phyloP scores from a whole-genome alignment of 768 basidiomycete species.

The Mycena amicta region DNA sequence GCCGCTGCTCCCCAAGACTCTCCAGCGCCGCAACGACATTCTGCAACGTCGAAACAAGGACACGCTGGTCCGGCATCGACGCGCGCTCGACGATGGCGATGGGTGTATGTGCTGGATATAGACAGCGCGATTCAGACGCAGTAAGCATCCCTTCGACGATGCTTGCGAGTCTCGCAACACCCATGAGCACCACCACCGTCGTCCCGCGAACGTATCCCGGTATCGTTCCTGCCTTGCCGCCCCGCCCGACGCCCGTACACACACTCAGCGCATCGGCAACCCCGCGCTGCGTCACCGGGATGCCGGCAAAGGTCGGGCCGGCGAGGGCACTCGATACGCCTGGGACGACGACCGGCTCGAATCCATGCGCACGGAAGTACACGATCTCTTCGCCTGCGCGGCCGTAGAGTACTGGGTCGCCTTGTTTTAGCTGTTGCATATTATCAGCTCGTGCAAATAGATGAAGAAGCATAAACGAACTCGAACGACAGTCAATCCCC shows the following conservation, averaged over 20 bases:
- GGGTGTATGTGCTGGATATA: conserved; percentile 80
- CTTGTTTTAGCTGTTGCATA: conserved; percentile 83
- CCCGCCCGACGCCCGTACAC: conserved; percentile 91
- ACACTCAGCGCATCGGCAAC: conserved; percentile 88
- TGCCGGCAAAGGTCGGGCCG: conserved; percentile 85
- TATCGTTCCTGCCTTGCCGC: conserved; percentile 80
- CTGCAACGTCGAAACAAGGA: conserved; percentile 74
- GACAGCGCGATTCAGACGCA: too few species aligned
- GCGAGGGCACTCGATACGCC: conserved; percentile 90
- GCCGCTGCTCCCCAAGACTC: conserved; percentile 80
- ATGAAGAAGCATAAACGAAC: conserved; percentile 44
- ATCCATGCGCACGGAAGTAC: conserved; percentile 86
- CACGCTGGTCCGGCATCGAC: conserved; percentile 91
- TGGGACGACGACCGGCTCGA: conserved; percentile 83
- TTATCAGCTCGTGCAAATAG: neutral
- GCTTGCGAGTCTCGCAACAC: conserved; percentile 80
- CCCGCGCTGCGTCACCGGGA: conserved; percentile 95
- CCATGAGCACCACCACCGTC: conserved; percentile 91
- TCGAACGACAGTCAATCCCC: conserved; percentile 84
- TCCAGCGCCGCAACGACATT: conserved; percentile 73
- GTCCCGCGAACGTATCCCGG: conserved; percentile 84
- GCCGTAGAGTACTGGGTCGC: conserved; percentile 94
- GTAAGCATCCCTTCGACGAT: conserved; percentile 64
- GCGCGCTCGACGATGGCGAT: conserved; percentile 95
- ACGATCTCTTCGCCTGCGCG: conserved; percentile 94